phyloP scores from a whole-genome alignment of 495 filamentous ascomycete species.

The Penicillium atrosanguineum region DNA sequence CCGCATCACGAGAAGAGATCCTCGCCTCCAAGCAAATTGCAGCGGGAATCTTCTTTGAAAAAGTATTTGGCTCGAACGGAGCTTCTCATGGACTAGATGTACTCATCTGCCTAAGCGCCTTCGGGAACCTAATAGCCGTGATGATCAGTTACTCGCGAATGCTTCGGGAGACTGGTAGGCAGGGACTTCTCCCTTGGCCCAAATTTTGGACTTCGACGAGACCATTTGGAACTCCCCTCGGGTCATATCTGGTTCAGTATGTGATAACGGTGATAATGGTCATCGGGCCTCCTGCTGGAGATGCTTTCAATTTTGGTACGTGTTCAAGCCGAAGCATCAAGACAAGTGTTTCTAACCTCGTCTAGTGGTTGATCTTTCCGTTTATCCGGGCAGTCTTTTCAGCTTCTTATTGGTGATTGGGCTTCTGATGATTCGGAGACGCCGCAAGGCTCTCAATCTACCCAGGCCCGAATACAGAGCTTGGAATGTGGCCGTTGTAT shows the following conservation, averaged over 20 bases:
- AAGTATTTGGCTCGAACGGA: slow-evolving; percentile 53
- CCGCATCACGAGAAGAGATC: slow-evolving; percentile 54
- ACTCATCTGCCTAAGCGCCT: slow-evolving; percentile 60
- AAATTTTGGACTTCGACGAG: slow-evolving; percentile 61
- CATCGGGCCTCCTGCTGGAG: slow-evolving; percentile 62
- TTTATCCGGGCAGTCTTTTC: slow-evolving; percentile 55
- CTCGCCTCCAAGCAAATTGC: slow-evolving; percentile 50
- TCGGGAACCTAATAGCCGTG: slow-evolving; percentile 62
- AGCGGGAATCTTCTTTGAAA: slow-evolving; percentile 58
- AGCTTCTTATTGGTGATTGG: slow-evolving; percentile 52
- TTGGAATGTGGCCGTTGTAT: slow-evolving; percentile 53
- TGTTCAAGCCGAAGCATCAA: neutral
- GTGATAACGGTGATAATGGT: slow-evolving; percentile 61
- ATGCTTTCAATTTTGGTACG: slow-evolving; percentile 62
- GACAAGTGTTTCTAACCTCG: neutral
- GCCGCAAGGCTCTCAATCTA: slow-evolving; percentile 46
- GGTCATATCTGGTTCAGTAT: slow-evolving; percentile 59
- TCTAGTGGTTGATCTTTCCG: slow-evolving; percentile 52
- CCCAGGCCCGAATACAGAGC: slow-evolving; percentile 46
- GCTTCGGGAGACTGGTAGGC: slow-evolving; percentile 60
- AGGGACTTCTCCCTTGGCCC: slow-evolving; percentile 64
- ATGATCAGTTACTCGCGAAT: slow-evolving; percentile 56
- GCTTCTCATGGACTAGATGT: slow-evolving; percentile 56
- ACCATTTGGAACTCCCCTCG: slow-evolving; percentile 62
- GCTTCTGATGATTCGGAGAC: slow-evolving; percentile 50